Evolutionary conservation across 2,329 filamentous ascomycete species (phyloP).

Genomic region (Phyllosticta paracitricarpa): DNA sequence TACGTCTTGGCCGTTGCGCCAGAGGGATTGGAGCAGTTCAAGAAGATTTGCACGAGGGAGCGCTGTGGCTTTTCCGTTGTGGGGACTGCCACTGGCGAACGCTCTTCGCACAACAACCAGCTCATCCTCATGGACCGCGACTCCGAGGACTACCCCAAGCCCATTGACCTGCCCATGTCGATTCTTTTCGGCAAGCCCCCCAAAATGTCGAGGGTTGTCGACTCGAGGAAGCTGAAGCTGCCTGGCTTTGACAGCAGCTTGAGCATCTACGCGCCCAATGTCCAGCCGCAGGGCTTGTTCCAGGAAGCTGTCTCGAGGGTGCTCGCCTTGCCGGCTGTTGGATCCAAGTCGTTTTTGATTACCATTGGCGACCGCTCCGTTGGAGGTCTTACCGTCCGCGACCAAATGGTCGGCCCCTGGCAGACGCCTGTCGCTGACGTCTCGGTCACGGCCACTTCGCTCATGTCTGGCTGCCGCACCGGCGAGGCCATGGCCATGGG

Average conservation of each 20-base stretch:
- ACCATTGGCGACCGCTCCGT: constrained; percentile 92
- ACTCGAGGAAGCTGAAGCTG: constrained; percentile 57
- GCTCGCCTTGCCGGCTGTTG: constrained; percentile 75
- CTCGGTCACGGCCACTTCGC: constrained; percentile 78
- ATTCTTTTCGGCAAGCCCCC: constrained; percentile 80
- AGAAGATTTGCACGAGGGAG: constrained; percentile 64
- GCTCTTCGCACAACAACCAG: constrained; percentile 55
- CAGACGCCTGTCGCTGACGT: constrained; percentile 91
- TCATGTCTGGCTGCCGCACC: constrained; percentile 60
- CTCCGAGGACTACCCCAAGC: constrained; percentile 60
- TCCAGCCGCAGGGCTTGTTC: constrained; percentile 43
- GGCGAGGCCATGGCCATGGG: constrained; percentile 99
- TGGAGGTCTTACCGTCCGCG: constrained; percentile 75
- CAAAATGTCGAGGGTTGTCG: constrained; percentile 67
- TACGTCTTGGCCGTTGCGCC: constrained; percentile 86
- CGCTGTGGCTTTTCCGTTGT: constrained; percentile 89
- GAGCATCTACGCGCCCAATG: constrained; percentile 52
- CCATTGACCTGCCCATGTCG: constrained; percentile 83
- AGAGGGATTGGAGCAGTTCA: constrained; percentile 64
- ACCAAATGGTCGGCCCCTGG: constrained; percentile 96
- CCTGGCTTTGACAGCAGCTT: constrained; percentile 67
- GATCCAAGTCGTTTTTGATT: constrained; percentile 95
- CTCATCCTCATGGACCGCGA: constrained; percentile 76
- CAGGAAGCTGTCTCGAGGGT: constrained; percentile 69
- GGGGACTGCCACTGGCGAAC: constrained; percentile 56